Conservation (phyloP, 2,329 filamentous ascomycete species). For the Cladophialophora chaetospira region DNA sequence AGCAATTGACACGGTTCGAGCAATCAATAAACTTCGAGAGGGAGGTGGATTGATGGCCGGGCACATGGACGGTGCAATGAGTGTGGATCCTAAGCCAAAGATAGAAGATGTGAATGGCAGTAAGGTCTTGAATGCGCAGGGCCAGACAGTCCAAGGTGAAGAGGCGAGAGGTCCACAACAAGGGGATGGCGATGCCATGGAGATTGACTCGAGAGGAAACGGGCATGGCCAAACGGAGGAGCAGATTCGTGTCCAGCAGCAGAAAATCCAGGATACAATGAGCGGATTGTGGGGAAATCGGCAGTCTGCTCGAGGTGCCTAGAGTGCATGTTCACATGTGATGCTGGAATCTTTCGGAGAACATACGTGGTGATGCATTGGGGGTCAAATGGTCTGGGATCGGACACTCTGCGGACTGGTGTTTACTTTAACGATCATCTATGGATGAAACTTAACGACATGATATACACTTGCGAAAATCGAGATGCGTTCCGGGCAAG, state of each 20-base stretch:
- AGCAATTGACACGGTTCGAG: slow-evolving; percentile 68
- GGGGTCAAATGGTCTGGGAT: not conserved
- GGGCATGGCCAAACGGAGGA: slow-evolving; percentile 63
- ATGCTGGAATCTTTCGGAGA: not conserved
- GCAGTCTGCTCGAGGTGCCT: slow-evolving; percentile 5
- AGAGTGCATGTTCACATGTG: not conserved
- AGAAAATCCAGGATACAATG: slow-evolving; percentile 60
- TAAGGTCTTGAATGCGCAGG: slow-evolving; percentile 44
- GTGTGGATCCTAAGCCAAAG: slow-evolving; percentile 58
- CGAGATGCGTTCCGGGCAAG: too few species aligned
- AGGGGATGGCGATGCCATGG: slow-evolving; percentile 45
- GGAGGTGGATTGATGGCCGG: slow-evolving; percentile 55
- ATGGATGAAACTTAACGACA: too few species aligned
- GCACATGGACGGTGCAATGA: slow-evolving; percentile 64
- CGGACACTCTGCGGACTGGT: too few species aligned
- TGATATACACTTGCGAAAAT: too few species aligned
- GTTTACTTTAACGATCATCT: too few species aligned
- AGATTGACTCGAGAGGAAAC: slow-evolving; percentile 61
- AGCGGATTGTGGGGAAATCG: slow-evolving; percentile 56
- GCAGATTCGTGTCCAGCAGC: slow-evolving; percentile 63
- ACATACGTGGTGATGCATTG: not conserved
- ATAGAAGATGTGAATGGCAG: slow-evolving; percentile 48
- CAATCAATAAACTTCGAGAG: slow-evolving; percentile 67
- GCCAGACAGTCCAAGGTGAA: slow-evolving; percentile 31
- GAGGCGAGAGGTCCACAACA: slow-evolving; percentile 36